Base-by-base conservation (phyloP, 192 early-diverging fungal genomes). In the Tieghemiomyces parasiticus region DNA sequence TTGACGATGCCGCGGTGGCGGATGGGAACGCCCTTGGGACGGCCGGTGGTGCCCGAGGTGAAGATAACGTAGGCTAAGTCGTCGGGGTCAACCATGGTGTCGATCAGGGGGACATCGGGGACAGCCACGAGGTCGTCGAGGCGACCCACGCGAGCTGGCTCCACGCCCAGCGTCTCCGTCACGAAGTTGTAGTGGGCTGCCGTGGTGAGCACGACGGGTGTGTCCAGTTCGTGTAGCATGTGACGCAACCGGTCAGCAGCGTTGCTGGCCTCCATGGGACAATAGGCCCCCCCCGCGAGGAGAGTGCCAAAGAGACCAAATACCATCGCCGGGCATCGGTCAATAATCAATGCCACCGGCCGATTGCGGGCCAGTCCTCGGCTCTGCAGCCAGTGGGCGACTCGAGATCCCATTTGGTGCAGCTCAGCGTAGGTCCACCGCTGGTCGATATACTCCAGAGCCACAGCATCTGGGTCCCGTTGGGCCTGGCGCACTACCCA, bases 21-120 rank as follows among this genome's bases (percentile, higher is more conserved):
- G 4, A 56, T 56, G 3, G 30, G 54, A 14, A 56, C 54, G 6
- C 54, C 54, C 29, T 56, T 56, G 33, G 54, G 54, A 16, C 19
- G 12, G 2, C 54, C 54, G 2, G 54, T 56, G 31, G 54, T 56
- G 3, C 54, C 54, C 1, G 54, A 56, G 16, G 54, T 56, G 34
- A 33, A 56, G 34, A 56, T 56, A 34, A 56, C 34, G 19, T 56
- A 56, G 54, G 54, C 54, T 24, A 56, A 24, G 31, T 56, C 54
- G 14, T 31, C 6, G 16, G 28, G 54, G 2, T 10, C 19, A 9
- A 56, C 31, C 2, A 16, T 33, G 32, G 14, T 31, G 29, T 14
- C 8, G 31, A 34, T 8, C 38, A 42, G 16, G 16, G 19, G 13
- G 4, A 33, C 30, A 8, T 20, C 54, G 19, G 6, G 16, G 9